Base-by-base conservation (phyloP, 257 asterid genomes). In the Eucommia ulmoides region DNA sequence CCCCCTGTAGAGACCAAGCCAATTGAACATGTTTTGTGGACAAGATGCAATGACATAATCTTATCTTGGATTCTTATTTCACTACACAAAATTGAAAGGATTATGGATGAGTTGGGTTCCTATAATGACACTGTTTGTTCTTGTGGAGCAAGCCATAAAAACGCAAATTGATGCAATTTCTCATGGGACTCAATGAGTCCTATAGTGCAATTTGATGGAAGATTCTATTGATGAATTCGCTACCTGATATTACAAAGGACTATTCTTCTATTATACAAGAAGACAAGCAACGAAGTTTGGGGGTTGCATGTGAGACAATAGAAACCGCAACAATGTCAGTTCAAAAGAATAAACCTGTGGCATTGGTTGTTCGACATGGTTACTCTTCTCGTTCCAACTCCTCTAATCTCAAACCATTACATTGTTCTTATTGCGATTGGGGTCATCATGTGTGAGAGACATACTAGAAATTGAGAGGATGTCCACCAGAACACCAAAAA, bases 181-280 rank as follows among this genome's bases (percentile, higher is more conserved):
- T 38, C 45, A 38, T 38, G 45, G 45, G 45, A 38, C 45, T 38
- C 45, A 38, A 38, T 38, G 45, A 38, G 45, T 38, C 45, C 45
- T 38, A 29, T 3, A 38, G 17, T 38, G 45, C 45, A 38, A 38
- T 38, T 19, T 19, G 45, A 38, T 7, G 45, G 45, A n/a, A n/a
- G n/a, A n/a, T n/a, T n/a, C n/a, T n/a, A n/a, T n/a, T 38, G 45
- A 38, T 38, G 45, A 38, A 38, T 38, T 19, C 0, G 1, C 45
- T 38, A 38, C 45, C 45, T 38, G 45, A 38, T 38, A 14, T 38
- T 38, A 19, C n/a, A n/a, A n/a, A n/a, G n/a, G n/a, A n/a, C n/a
- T 38, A 38, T 19, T 38, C 45, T 38, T 38, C 45, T 19, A 38
- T 38, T 38, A 19, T 38, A 1, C 45, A 38, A 38, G 45, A 38